Evolutionary conservation across 371 early-diverging fungal genomes (phyloP), one percentile per base, ranked within the genome.

Genomic region (Lichtheimia hyalospora): DNA sequence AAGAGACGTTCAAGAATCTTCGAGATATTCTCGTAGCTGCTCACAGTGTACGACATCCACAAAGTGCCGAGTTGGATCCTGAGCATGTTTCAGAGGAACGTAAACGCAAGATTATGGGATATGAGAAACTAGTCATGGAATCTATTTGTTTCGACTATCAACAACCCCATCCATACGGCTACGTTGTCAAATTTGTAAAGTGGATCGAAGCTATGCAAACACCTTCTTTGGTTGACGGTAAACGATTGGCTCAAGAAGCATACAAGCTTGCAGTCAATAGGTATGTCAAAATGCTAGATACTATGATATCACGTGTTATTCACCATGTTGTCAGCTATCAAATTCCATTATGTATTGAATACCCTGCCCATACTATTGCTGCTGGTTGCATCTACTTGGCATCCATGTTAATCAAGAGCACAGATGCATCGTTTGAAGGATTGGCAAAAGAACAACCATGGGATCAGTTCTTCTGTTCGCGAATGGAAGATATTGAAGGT

Each of bases 1-100:
- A 91, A 52, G 91, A 91, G 50, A 90, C 89, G 0, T 79, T 85
- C 59, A 91, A 91, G 55, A 86, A 84, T 49, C 75, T 89, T 41
- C 84, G 84, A 61, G 90, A 91, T 54, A 86, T 91, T 15, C 69
- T 88, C 60, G 79, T 84, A 4, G 86, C 81, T 34, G 84, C 86
- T 0, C 84, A 85, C 43, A 69, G 73, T 48, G 78, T 82, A 7
- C 67, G 74, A 55, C 74, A 86, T 53, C 84, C 85, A 1, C 70
- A 76, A 12, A 73, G 66, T 28, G 64, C 77, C 41, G 84, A 85
- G 58, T 67, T 84, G 49, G 86, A 85, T 54, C 74, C 82, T n/a
- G 86, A 85, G 54, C 49, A 76, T 67, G 63, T 77, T 41, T 70
- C 76, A 25, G 86, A 88, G 40, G 85, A 85, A 44, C 76, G 84